Evolutionary conservation across 1,284 basidiomycete species (phyloP).

Genomic region (Leccinum glutinopallens): DNA sequence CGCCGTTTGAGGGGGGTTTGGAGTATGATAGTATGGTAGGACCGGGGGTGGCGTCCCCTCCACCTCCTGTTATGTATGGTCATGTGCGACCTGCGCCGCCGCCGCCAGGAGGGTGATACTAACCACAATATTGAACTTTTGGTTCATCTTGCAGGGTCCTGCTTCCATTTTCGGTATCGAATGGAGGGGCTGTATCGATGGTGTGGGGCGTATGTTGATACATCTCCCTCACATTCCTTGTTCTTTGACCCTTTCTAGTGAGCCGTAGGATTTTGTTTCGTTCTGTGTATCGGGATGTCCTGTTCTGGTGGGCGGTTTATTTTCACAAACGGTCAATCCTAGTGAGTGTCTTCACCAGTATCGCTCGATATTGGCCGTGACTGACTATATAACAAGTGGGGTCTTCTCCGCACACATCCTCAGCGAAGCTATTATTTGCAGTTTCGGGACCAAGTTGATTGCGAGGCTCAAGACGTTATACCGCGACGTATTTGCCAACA

Average conservation of each 20-base stretch:
- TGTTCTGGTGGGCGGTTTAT: constrained; percentile 33
- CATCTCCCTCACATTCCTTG: background rate
- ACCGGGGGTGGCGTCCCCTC: too few species aligned
- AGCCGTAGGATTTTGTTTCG: background rate
- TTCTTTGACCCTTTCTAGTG: background rate
- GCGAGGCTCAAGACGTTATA: constrained; percentile 37
- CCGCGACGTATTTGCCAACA: constrained; percentile 28
- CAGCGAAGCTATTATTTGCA: constrained; percentile 42
- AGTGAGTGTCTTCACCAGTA: constrained; percentile 24
- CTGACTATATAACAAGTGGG: constrained; percentile 27
- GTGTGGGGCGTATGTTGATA: constrained; percentile 2
- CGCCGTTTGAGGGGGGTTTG: constrained; percentile 28
- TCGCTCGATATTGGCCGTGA: background rate
- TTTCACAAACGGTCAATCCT: constrained; percentile 35
- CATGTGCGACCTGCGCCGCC: too few species aligned
- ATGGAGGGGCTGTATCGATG: constrained; percentile 3
- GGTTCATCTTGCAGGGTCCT: background rate
- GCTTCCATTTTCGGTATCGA: background rate
- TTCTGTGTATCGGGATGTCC: constrained; percentile 2
- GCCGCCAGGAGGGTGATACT: too few species aligned
- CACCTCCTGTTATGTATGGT: too few species aligned
- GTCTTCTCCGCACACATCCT: constrained; percentile 36
- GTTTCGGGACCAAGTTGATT: constrained; percentile 42
- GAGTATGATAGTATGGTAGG: too few species aligned
- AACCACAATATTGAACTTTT: background rate